Conservation (phyloP, 352 stramenopile species). For the Globisporangium okanoganense region DNA sequence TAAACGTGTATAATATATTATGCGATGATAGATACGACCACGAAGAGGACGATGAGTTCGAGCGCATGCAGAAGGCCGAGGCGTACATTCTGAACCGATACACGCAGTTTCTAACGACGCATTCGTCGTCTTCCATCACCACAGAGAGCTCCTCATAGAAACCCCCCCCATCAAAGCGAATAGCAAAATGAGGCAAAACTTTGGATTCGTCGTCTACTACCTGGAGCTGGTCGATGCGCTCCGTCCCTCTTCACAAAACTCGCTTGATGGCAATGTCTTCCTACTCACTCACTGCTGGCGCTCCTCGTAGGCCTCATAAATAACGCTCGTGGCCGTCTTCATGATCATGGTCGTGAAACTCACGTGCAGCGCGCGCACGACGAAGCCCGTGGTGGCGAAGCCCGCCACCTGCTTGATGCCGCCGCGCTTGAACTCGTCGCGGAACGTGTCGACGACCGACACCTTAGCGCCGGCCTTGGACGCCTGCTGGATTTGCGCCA, state of each 20-base stretch:
- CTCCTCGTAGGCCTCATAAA: slow-evolving; percentile 77
- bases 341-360: slow-evolving; percentile 91
- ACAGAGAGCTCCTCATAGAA: neutral
- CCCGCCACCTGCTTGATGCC: slow-evolving; percentile 73
- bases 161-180: neutral
- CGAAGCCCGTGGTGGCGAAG: slow-evolving; percentile 83
- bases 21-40: slow-evolving; percentile 66
- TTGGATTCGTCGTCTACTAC: neutral
- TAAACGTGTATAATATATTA: neutral
- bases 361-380: slow-evolving; percentile 64
- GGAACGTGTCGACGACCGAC: slow-evolving; percentile 68
- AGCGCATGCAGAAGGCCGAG: slow-evolving; percentile 73
- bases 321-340: slow-evolving; percentile 82
- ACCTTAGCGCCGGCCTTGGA: slow-evolving; percentile 86
- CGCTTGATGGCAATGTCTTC: too few species aligned
- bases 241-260: neutral
- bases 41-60: slow-evolving; percentile 71
- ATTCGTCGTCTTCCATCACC: neutral
- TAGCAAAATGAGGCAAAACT: neutral
- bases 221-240: neutral
- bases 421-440: slow-evolving; percentile 64
- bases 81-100: slow-evolving; percentile 59
- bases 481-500: slow-evolving; percentile 92
- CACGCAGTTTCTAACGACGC: slow-evolving; percentile 35
- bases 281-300: slow-evolving; percentile 5